phyloP scores from a whole-genome alignment of 2,329 filamentous ascomycete genomes.

The Magnaporthiopsis rhizophila region DNA sequence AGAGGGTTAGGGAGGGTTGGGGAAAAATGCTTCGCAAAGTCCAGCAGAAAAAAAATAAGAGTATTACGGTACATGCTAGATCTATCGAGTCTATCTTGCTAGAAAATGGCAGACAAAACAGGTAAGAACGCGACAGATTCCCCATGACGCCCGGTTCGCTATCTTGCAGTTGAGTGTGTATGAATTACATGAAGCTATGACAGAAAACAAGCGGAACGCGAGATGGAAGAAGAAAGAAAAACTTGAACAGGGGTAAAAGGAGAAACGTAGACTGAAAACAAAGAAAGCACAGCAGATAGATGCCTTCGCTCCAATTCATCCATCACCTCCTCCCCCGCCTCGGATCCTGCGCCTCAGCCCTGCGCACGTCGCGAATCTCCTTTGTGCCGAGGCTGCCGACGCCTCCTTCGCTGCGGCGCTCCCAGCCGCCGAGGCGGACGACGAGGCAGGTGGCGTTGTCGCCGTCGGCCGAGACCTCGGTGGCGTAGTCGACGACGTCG shows the following conservation, averaged over 20 bases:
- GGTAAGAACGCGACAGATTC: neutral
- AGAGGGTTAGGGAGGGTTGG: too few relatives aligned
- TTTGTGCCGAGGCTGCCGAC: slow-evolving; percentile 84
- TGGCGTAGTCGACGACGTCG: slow-evolving; percentile 78
- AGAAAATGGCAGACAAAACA: too few relatives aligned
- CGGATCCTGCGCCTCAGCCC: slow-evolving; percentile 73
- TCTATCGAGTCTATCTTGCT: neutral
- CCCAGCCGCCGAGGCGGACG: slow-evolving; percentile 61
- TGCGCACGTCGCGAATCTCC: slow-evolving; percentile 79
- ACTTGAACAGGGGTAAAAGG: too few relatives aligned
- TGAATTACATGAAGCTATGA: too few relatives aligned
- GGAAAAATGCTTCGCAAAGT: neutral
- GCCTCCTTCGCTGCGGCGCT: slow-evolving; percentile 72
- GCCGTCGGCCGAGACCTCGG: slow-evolving; percentile 64
- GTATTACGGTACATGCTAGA: neutral
- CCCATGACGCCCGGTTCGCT: too few relatives aligned
- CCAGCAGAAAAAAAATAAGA: neutral
- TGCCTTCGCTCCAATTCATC: too few relatives aligned
- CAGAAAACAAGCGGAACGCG: too few relatives aligned
- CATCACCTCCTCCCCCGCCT: slow-evolving; percentile 52
- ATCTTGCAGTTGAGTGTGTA: too few relatives aligned
- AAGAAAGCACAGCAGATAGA: too few relatives aligned
- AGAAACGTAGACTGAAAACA: neutral
- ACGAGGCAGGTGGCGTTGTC: slow-evolving; percentile 65
- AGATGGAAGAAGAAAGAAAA: too few relatives aligned